A percentile compares a stretch with the other conserved stretches of the same genome.
Conservation (phyloP, 108 stramenopile species). For the Heterococcus sp. region DNA sequence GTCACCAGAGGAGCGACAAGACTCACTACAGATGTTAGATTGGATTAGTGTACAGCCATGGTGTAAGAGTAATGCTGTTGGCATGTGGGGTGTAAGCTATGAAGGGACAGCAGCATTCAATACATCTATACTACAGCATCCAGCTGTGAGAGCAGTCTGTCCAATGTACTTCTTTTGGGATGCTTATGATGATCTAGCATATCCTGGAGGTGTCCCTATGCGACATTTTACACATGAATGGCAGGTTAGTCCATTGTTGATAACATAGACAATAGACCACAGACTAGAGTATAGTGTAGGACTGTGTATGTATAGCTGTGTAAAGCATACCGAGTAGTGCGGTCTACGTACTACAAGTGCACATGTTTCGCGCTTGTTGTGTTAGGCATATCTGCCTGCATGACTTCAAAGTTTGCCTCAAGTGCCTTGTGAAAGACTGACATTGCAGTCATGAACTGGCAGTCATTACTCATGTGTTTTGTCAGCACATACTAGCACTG, state of each 20-base stretch:
- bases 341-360: no score
- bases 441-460: no score
- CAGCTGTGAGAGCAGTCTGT: conserved; percentile 1
- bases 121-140: conserved; percentile 17
- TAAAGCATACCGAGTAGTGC: no score
- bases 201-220: conserved; percentile 34
- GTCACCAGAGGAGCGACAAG: neutral
- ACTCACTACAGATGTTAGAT: conserved; percentile 31
- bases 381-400: no score
- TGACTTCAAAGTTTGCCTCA: no score
- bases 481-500: no score
- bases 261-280: no score
- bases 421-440: no score
- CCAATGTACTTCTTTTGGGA: conserved; percentile 31
- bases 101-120: conserved; percentile 35
- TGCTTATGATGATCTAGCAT: conserved; percentile 20
- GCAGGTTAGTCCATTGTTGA: conserved; percentile 17
- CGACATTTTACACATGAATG: conserved; percentile 11
- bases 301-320: no score
- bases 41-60: conserved; percentile 25
- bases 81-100: conserved; percentile 19
- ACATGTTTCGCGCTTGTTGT: no score
- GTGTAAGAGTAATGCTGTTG: conserved; percentile 23
- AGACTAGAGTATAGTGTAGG: no score
- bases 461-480: no score